phyloP scores from a whole-genome alignment of 2,329 filamentous ascomycete genomes.

The Thermothelomyces thermophilus region DNA sequence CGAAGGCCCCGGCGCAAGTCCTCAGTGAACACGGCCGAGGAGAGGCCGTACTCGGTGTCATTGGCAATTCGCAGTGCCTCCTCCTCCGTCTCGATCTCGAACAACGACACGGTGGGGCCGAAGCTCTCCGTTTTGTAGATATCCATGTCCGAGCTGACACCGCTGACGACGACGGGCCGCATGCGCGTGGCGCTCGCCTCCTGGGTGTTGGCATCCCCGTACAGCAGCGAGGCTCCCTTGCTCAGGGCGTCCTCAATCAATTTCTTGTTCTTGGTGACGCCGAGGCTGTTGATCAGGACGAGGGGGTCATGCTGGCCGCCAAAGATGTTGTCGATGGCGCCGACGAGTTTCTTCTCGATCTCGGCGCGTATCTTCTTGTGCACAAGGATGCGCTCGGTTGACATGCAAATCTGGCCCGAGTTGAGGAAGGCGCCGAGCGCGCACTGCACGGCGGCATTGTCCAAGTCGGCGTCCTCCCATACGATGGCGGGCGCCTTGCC shows the following conservation, averaged over 20 bases:
- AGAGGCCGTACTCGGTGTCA: constrained; percentile 73
- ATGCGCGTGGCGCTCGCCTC: constrained; percentile 34
- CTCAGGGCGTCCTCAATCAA: constrained; percentile 61
- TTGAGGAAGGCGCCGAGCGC: constrained; percentile 66
- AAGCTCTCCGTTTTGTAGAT: constrained; percentile 71
- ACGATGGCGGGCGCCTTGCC: constrained; percentile 77
- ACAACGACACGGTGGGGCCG: constrained; percentile 64
- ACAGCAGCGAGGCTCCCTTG: constrained; percentile 55
- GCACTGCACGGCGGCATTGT: constrained; percentile 62
- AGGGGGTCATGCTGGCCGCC: constrained; percentile 56
- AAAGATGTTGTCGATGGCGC: constrained; percentile 37
- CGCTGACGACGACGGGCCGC: constrained; percentile 54
- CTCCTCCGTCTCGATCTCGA: constrained; percentile 60
- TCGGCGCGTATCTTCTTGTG: constrained; percentile 40
- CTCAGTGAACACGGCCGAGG: constrained; percentile 64
- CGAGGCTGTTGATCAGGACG: constrained; percentile 62
- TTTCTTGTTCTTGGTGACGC: constrained; percentile 57
- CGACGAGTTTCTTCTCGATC: constrained; percentile 42
- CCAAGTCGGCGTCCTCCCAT: constrained; percentile 70
- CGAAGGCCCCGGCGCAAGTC: constrained; percentile 55
- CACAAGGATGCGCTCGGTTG: constrained; percentile 65
- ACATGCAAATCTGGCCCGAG: constrained; percentile 79
- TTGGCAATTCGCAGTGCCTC: constrained; percentile 70
- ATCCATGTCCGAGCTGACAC: constrained; percentile 63
- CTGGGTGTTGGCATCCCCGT: constrained; percentile 32